A percentile compares a stretch with the other conserved stretches of the same genome.
Evolutionary conservation across 371 early-diverging fungal genomes (phyloP).

Genomic region (Blakeslea trispora): DNA sequence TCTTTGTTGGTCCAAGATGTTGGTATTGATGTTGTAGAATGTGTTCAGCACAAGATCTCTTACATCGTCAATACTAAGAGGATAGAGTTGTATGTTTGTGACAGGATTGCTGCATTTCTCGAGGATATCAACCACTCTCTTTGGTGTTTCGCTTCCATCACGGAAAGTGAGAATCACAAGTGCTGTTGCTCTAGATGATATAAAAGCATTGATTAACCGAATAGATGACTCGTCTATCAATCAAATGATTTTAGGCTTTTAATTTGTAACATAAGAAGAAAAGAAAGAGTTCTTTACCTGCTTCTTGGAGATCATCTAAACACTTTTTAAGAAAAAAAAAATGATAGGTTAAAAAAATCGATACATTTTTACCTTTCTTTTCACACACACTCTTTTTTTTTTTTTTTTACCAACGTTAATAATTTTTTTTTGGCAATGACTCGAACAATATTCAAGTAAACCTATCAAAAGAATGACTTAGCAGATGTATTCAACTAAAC

Average conservation of each 20-base stretch:
- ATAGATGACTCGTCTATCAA: slow-evolving; percentile 43
- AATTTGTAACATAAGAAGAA: too few species aligned
- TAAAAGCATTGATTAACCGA: slow-evolving; percentile 37
- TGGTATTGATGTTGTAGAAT: slow-evolving; percentile 28
- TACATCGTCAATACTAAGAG: slow-evolving; percentile 26
- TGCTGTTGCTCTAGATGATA: slow-evolving; percentile 35
- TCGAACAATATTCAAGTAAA: slow-evolving; percentile 44
- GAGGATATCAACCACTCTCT: slow-evolving; percentile 22
- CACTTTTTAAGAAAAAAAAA: slow-evolving; percentile 31
- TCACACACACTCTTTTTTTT: neutral
- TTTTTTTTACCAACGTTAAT: slow-evolving; percentile 38
- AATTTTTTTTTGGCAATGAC: slow-evolving; percentile 41
- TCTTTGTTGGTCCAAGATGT: neutral
- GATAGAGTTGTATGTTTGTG: slow-evolving; percentile 31
- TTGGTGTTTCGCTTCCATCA: slow-evolving; percentile 35
- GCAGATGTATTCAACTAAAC: too few species aligned
- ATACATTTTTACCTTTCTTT: too few species aligned
- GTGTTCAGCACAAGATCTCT: slow-evolving; percentile 37
- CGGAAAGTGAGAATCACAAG: slow-evolving; percentile 47
- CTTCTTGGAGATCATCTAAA: slow-evolving; percentile 51
- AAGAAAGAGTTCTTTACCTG: slow-evolving; percentile 22
- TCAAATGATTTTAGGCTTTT: neutral
- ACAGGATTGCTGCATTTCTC: slow-evolving; percentile 9
- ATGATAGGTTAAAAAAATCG: too few species aligned
- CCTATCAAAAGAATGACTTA: slow-evolving; percentile 18